Conservation (phyloP, 2,329 filamentous ascomycete species). For the Alternaria gaisen region DNA sequence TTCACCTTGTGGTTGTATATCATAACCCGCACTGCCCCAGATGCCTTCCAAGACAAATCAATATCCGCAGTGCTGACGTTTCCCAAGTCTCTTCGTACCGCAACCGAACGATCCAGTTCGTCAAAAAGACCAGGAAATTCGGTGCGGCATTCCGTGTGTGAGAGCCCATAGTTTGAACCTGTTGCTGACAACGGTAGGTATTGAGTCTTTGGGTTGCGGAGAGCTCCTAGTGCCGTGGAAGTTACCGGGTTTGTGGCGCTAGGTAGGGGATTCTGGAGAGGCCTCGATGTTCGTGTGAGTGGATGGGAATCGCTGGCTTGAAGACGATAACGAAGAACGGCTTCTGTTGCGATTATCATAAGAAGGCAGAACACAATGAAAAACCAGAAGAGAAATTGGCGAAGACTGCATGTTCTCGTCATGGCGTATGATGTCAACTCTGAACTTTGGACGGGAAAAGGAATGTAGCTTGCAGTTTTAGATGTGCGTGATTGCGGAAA, state of each 20-base stretch:
- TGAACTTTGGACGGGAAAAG: not conserved
- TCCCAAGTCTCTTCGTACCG: constrained; percentile 19
- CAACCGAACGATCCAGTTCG: constrained; percentile 32
- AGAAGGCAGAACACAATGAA: constrained; percentile 7
- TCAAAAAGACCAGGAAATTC: constrained; percentile 33
- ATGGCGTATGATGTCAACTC: not conserved
- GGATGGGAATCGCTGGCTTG: not conserved
- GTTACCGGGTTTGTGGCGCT: not conserved
- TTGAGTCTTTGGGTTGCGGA: not conserved
- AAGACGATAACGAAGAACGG: constrained; percentile 15
- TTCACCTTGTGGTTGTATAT: constrained; percentile 39
- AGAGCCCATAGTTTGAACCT: constrained; percentile 2
- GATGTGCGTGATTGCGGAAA: not conserved
- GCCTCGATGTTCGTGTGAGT: not conserved
- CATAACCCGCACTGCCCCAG: constrained; percentile 38
- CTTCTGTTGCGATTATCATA: constrained; percentile 1
- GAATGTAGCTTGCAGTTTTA: not conserved
- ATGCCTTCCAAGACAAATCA: constrained; percentile 28
- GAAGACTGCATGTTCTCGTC: constrained; percentile 7
- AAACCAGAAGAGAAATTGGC: constrained; percentile 4
- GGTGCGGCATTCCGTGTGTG: constrained; percentile 26
- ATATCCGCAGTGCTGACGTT: constrained; percentile 29
- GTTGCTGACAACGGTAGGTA: not conserved
- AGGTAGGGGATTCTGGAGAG: not conserved
- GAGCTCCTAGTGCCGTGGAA: not conserved